phyloP scores from a whole-genome alignment of 2,329 filamentous ascomycete species.

The Aspergillus sp. region DNA sequence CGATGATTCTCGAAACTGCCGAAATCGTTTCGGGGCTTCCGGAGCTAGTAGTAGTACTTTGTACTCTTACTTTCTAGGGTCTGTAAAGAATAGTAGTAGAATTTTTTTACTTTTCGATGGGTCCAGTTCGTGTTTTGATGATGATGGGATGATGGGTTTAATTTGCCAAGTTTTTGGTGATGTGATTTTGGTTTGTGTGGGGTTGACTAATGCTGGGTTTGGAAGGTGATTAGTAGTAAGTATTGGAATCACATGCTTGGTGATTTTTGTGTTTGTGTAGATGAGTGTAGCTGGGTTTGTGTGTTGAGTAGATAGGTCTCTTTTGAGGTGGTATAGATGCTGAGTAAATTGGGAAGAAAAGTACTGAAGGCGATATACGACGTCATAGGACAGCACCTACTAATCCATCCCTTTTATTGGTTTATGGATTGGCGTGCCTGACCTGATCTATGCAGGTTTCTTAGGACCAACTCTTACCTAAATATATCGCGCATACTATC shows the following conservation, averaged over 20 bases:
- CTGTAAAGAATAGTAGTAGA: no score
- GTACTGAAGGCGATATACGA: not conserved
- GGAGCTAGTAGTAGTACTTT: not conserved
- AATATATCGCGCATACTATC: not conserved
- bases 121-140: not conserved
- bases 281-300: no score
- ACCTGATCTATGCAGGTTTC: not conserved
- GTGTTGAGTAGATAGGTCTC: no score
- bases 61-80: no score
- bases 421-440: not conserved
- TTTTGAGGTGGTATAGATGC: no score
- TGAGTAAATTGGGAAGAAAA: no score
- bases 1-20: not conserved
- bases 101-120: not conserved
- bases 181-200: no score
- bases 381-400: not conserved
- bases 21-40: not conserved
- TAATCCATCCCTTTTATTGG: not conserved
- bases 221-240: no score
- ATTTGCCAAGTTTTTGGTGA: no score
- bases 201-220: no score
- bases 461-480: not conserved
- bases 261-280: no score
- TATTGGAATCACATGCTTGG: no score
- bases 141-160: not conserved